phyloP scores from a whole-genome alignment of 225 moss, liverwort and hornwort species.

The Takakia lepidozioides region DNA sequence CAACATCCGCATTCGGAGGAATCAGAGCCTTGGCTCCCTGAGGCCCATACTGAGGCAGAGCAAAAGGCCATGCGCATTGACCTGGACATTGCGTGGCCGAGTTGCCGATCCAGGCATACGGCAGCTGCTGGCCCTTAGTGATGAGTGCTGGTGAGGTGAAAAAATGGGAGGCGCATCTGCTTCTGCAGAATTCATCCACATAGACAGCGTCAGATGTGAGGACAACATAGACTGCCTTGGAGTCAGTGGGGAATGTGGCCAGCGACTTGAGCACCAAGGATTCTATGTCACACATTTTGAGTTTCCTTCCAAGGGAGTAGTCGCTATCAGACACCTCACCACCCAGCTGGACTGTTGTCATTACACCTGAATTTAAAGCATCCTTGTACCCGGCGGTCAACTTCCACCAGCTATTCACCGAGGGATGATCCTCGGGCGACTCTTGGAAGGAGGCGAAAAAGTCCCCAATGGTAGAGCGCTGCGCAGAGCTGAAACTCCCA shows the following conservation, averaged over 20 bases:
- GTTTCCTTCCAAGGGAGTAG: slow-evolving; percentile 30
- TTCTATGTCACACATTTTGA: slow-evolving; percentile 47
- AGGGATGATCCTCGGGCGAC: slow-evolving; percentile 14
- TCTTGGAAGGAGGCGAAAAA: slow-evolving; percentile 63
- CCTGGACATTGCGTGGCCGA: slow-evolving; percentile 68
- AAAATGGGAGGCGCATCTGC: slow-evolving; percentile 60
- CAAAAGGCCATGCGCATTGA: slow-evolving; percentile 74
- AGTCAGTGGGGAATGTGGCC: slow-evolving; percentile 24
- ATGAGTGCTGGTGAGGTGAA: slow-evolving; percentile 17
- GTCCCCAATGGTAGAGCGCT: slow-evolving; percentile 41
- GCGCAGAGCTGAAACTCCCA: slow-evolving; percentile 44
- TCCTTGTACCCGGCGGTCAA: slow-evolving; percentile 68
- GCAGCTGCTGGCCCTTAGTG: slow-evolving; percentile 37
- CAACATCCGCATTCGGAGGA: slow-evolving; percentile 69
- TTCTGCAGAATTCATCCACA: slow-evolving; percentile 63
- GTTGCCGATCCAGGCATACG: slow-evolving; percentile 77
- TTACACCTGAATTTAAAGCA: slow-evolving; percentile 26
- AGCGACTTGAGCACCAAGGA: slow-evolving; percentile 33
- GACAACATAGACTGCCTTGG: slow-evolving; percentile 54
- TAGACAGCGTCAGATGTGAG: slow-evolving; percentile 53
- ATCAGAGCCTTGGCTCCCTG: slow-evolving; percentile 13
- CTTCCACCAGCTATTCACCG: slow-evolving; percentile 78
- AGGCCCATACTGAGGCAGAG: slow-evolving; percentile 44
- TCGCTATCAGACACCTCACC: slow-evolving; percentile 26
- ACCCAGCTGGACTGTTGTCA: slow-evolving; percentile 22